Evolutionary conservation across 2,329 filamentous ascomycete species (phyloP).

Genomic region (Clonostachys chloroleuca): DNA sequence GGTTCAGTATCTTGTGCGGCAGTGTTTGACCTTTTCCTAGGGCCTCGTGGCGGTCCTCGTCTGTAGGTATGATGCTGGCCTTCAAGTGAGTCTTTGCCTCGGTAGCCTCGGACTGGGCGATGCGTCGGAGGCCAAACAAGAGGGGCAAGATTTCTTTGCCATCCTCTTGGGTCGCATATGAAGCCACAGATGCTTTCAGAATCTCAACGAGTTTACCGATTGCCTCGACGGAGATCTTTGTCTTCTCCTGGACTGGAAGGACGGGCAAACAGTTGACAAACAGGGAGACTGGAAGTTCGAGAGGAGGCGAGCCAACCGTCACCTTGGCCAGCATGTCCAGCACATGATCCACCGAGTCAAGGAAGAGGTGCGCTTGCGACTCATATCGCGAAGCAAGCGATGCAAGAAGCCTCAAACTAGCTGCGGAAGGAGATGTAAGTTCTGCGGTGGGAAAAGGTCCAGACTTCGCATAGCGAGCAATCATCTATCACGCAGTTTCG

Average conservation of each 20-base stretch:
- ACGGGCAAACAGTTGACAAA: slow-evolving; percentile 11
- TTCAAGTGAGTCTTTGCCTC: slow-evolving; percentile 1
- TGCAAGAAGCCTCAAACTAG: slow-evolving; percentile 11
- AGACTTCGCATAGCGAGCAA: slow-evolving; percentile 7
- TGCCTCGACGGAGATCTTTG: slow-evolving; percentile 1
- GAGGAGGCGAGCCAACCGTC: slow-evolving; percentile 6
- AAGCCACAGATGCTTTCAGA: slow-evolving; percentile 5
- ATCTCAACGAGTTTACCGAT: slow-evolving; percentile 8
- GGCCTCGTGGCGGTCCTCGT: slow-evolving; percentile 70
- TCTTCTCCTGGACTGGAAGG: slow-evolving; percentile 8
- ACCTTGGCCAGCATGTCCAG: slow-evolving; percentile 9
- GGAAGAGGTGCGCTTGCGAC: slow-evolving; percentile 8
- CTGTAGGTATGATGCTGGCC: slow-evolving; percentile 63
- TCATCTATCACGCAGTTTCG: slow-evolving; percentile 3
- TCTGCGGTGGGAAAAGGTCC: slow-evolving; percentile 7
- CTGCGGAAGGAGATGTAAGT: slow-evolving; percentile 8
- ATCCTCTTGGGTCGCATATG: slow-evolving; percentile 5
- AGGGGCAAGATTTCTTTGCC: slow-evolving; percentile 7
- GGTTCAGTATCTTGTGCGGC: slow-evolving; percentile 69
- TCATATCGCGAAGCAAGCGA: slow-evolving; percentile 10
- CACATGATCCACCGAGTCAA: slow-evolving; percentile 6
- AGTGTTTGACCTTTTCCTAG: slow-evolving; percentile 73
- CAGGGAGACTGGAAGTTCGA: slow-evolving; percentile 10
- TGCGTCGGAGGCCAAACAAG: slow-evolving; percentile 4
- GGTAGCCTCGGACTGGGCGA: slow-evolving; percentile 1